phyloP scores from a whole-genome alignment of 78 protist genomes.

The Parvularia atlantis region DNA sequence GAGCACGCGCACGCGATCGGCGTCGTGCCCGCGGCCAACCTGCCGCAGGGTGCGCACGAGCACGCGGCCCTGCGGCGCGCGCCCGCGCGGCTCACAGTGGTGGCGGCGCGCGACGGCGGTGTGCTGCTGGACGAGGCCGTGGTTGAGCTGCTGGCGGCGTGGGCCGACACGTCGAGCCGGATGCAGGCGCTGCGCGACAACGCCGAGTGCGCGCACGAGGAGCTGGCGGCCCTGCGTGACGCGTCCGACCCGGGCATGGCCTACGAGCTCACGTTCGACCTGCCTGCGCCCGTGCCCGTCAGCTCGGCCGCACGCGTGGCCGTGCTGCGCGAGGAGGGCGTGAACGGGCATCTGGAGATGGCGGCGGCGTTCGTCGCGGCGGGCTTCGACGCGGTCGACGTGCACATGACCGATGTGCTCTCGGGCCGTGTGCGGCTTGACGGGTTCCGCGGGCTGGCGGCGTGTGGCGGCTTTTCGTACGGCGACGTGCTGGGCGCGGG shows the following conservation, averaged over 20 bases:
- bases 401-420: slow-evolving; percentile 62
- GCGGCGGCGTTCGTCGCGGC: slow-evolving; percentile 63
- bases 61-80: no score
- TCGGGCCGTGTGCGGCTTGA: slow-evolving; percentile 31
- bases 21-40: no score
- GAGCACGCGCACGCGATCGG: no score
- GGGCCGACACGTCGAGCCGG: slow-evolving; percentile 68
- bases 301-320: slow-evolving; percentile 49
- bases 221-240: slow-evolving; percentile 25
- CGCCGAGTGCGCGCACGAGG: slow-evolving; percentile 51
- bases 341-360: slow-evolving; percentile 87
- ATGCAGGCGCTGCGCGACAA: slow-evolving; percentile 65
- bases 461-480: slow-evolving; percentile 51
- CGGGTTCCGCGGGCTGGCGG: slow-evolving; percentile 72
- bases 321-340: slow-evolving; percentile 81
- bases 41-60: no score
- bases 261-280: slow-evolving; percentile 11
- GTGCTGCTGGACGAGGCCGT: neutral
- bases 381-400: slow-evolving; percentile 72
- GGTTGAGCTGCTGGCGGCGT: slow-evolving; percentile 23
- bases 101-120: no score
- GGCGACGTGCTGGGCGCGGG: slow-evolving; percentile 69
- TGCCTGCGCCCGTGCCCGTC: neutral
- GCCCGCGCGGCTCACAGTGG: no score
- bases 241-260: slow-evolving; percentile 10